Evolutionary conservation across 169 alveolate species (phyloP).

Genomic region (Plasmodium yoelii): DNA sequence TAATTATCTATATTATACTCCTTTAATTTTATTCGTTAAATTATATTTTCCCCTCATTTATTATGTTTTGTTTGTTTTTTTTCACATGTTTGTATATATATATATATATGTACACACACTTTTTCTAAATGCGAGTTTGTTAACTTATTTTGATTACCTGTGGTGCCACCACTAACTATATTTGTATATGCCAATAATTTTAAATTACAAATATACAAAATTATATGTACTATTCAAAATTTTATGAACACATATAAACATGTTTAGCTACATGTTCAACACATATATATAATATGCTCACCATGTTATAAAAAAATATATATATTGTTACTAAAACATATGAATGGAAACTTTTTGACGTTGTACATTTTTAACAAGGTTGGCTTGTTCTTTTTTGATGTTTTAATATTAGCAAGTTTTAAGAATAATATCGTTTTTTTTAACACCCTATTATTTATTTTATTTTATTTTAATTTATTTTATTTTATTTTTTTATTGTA

Average conservation of each 20-base stretch:
- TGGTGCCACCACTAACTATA: not conserved
- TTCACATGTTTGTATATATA: not conserved
- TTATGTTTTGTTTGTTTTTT: too few relatives aligned
- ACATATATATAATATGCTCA: conserved; percentile 2
- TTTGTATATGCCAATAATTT: not conserved
- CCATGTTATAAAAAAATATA: not conserved
- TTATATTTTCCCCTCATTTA: too few relatives aligned
- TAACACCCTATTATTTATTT: not conserved
- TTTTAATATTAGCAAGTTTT: not conserved
- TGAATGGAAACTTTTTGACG: not conserved
- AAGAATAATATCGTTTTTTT: not conserved
- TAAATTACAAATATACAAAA: not conserved
- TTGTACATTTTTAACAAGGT: not conserved
- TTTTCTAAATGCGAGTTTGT: not conserved
- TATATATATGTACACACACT: not conserved
- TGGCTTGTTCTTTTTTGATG: not conserved
- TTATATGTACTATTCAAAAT: not conserved
- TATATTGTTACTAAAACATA: not conserved
- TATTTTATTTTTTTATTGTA: not conserved
- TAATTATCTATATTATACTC: too few relatives aligned
- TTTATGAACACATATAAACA: not conserved
- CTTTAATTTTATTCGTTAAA: too few relatives aligned
- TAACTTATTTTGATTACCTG: not conserved
- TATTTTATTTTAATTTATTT: not conserved
- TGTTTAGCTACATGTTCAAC: not conserved